A percentile compares a stretch with the other conserved stretches of the same genome.
These are phyloP conservation scores for Diaporthe sp. DNA, from an alignment of 2,329 filamentous ascomycete genomes.

Conservation along the genomic window DNA sequence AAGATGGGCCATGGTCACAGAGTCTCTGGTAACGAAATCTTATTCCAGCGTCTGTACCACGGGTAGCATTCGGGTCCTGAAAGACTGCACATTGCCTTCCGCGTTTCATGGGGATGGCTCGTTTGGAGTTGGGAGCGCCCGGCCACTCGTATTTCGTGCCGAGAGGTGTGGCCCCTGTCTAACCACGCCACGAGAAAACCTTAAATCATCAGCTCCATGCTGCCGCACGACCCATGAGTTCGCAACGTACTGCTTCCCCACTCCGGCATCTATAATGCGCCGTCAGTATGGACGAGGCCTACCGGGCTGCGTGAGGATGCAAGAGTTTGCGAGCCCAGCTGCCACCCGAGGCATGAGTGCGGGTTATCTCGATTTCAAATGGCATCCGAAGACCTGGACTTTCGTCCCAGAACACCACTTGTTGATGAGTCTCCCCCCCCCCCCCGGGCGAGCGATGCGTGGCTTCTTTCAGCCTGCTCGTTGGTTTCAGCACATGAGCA, in stretches of 20 bases:
- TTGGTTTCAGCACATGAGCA: background rate
- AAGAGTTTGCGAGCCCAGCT: background rate
- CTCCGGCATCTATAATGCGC: background rate
- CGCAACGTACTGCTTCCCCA: background rate
- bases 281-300: background rate
- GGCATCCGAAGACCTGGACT: background rate
- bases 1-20: background rate
- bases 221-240: slow-evolving; percentile 17
- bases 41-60: background rate
- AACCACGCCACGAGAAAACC: slow-evolving; percentile 18
- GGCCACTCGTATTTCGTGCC: slow-evolving; percentile 20
- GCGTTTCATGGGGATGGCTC: slow-evolving; percentile 23
- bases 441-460: background rate
- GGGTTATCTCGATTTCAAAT: background rate
- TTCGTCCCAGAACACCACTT: background rate
- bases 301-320: background rate
- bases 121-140: slow-evolving; percentile 19
- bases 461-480: background rate
- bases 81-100: background rate
- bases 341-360: background rate
- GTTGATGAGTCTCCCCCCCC: background rate
- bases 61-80: background rate
- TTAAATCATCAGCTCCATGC: background rate
- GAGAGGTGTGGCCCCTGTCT: background rate
- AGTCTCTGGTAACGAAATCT: background rate